Evolutionary conservation across 2,329 filamentous ascomycete species (phyloP).

Genomic region (Exophiala bonariae): DNA sequence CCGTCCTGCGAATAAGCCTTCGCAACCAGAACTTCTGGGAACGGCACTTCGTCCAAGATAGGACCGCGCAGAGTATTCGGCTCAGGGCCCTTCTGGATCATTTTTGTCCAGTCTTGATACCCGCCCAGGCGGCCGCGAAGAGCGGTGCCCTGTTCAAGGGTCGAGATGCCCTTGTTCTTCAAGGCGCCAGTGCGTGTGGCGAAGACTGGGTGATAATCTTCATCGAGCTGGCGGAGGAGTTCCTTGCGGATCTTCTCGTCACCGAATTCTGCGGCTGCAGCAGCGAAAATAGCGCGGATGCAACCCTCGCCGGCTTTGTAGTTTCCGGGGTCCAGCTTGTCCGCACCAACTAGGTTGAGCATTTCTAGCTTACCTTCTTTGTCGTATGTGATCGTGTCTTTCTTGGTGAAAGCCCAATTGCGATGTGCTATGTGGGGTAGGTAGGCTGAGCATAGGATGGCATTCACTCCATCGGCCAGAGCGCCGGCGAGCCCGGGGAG

Average conservation of each 20-base stretch:
- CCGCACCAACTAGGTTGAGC: constrained; percentile 19
- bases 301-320: constrained; percentile 19
- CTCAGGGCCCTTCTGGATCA: constrained; percentile 14
- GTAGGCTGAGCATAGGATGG: constrained; percentile 21
- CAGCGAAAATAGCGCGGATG: constrained; percentile 12
- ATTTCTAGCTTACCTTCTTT: constrained; percentile 13
- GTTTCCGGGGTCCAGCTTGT: constrained; percentile 24
- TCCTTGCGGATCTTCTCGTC: constrained; percentile 14
- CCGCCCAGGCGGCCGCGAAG: constrained; percentile 6
- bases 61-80: constrained; percentile 6
- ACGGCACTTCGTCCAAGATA: constrained; percentile 10
- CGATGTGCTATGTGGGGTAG: constrained; percentile 21
- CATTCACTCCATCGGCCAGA: constrained; percentile 19
- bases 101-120: constrained; percentile 16
- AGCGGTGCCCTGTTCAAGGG: constrained; percentile 9
- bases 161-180: constrained; percentile 15
- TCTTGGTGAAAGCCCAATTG: constrained; percentile 24
- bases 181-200: constrained; percentile 12
- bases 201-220: constrained; percentile 19
- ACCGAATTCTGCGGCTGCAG: constrained; percentile 19
- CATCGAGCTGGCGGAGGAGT: constrained; percentile 16
- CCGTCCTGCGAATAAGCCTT: constrained; percentile 15
- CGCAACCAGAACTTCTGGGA: constrained; percentile 19
- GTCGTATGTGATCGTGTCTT: constrained; percentile 15
- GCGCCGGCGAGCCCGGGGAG: constrained; percentile 19